A percentile compares a stretch with the other conserved stretches of the same genome.
These are phyloP conservation scores for Suhomyces yuchorum DNA, from an alignment of 1,139 yeast genomes.

Conservation along the genomic window DNA sequence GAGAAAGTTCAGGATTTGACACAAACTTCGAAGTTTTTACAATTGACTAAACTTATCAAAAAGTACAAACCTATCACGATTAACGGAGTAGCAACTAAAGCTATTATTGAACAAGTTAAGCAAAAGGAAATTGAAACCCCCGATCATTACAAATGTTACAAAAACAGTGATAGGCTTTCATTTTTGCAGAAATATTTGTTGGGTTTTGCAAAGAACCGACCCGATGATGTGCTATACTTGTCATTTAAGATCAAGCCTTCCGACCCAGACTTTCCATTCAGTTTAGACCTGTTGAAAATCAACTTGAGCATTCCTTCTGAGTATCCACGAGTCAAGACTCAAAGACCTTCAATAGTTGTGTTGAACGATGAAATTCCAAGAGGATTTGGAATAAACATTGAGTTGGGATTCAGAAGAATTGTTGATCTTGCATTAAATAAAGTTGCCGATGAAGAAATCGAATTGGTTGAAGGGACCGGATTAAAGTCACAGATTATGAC, in stretches of 20 bases:
- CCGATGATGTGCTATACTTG: conserved; percentile 28
- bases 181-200: conserved; percentile 18
- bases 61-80: conserved; percentile 34
- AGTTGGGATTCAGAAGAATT: conserved; percentile 60
- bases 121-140: conserved; percentile 11
- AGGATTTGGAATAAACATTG: conserved; percentile 68
- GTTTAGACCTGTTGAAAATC: conserved; percentile 52
- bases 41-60: conserved; percentile 29
- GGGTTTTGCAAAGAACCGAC: conserved; percentile 18
- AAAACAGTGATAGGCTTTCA: conserved; percentile 17
- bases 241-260: conserved; percentile 52
- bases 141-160: conserved; percentile 11
- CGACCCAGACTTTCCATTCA: conserved; percentile 78
- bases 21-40: conserved; percentile 17
- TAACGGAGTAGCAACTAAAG: conserved; percentile 32
- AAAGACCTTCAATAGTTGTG: conserved; percentile 50
- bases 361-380: conserved; percentile 71
- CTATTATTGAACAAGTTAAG: conserved; percentile 18
- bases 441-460: conserved; percentile 29
- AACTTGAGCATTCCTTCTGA: conserved; percentile 55
- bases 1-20: conserved; percentile 14
- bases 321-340: conserved; percentile 49
- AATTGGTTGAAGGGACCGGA: conserved; percentile 48
- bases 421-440: conserved; percentile 37
- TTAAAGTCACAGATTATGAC: conserved; percentile 56